A percentile compares a stretch with the other conserved stretches of the same genome.
Evolutionary conservation across 2,329 filamentous ascomycete species (phyloP).

Genomic region (Verticillium isaacii): DNA sequence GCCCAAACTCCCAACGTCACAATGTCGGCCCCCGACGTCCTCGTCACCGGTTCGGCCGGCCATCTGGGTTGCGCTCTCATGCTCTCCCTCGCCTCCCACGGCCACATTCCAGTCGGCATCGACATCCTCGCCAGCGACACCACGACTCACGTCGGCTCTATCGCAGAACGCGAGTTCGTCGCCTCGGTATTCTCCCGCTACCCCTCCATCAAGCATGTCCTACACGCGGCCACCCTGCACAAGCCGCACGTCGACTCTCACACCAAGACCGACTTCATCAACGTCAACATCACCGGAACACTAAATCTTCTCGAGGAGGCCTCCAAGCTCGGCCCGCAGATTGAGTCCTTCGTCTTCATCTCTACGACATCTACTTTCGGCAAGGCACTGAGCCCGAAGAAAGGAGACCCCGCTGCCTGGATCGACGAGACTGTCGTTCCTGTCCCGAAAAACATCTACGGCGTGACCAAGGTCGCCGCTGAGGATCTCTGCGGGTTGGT

Average conservation of each 20-base stretch:
- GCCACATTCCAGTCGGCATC: conserved; percentile 36
- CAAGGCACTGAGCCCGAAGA: conserved; percentile 28
- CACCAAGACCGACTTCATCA: conserved; percentile 35
- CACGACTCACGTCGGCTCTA: conserved; percentile 29
- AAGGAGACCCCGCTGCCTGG: conserved; percentile 33
- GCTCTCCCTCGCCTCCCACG: conserved; percentile 31
- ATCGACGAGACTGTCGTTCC: conserved; percentile 36
- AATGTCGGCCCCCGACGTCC: conserved; percentile 22
- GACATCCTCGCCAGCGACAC: conserved; percentile 34
- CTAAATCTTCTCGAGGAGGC: conserved; percentile 35
- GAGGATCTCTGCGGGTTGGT: conserved; percentile 41
- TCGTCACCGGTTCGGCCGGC: conserved; percentile 41
- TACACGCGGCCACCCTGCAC: conserved; percentile 41
- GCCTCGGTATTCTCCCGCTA: conserved; percentile 22
- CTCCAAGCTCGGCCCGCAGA: conserved; percentile 13
- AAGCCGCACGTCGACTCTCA: conserved; percentile 42
- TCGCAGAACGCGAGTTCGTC: conserved; percentile 30
- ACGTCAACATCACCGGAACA: conserved; percentile 40
- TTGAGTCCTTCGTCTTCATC: conserved; percentile 38
- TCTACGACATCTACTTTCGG: conserved; percentile 43
- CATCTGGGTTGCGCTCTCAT: conserved; percentile 42
- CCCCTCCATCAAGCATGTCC: conserved; percentile 29
- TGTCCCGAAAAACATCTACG: conserved; percentile 43
- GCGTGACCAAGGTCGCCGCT: conserved; percentile 41
- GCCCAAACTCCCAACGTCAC: not conserved